Evolutionary conservation across 164 flowering plant genomes (phyloP).

Genomic region (Echeveria elegans): DNA sequence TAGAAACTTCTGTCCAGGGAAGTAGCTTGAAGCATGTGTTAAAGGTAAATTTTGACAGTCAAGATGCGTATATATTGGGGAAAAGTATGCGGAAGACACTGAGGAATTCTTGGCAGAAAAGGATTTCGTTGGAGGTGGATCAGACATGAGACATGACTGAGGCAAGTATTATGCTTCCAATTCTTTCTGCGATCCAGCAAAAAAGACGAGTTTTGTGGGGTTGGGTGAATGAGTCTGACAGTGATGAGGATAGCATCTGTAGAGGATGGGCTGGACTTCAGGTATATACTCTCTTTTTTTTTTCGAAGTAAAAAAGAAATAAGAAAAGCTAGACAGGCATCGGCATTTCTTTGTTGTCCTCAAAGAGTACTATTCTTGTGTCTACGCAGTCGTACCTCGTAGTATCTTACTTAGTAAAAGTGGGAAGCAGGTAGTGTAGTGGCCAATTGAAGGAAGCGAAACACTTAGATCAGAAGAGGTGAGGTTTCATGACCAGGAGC

Average conservation of each 20-base stretch:
- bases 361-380: too few species aligned
- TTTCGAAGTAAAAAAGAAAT: too few species aligned
- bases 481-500: too few species aligned
- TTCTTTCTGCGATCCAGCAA: conserved; percentile 36
- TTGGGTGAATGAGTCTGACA: conserved; percentile 44
- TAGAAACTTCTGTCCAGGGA: conserved; percentile 30
- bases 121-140: conserved; percentile 16
- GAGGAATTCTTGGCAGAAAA: conserved; percentile 27
- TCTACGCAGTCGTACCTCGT: too few species aligned
- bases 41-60: conserved; percentile 29
- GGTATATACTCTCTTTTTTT: too few species aligned
- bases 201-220: conserved; percentile 47
- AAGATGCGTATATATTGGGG: conserved; percentile 42
- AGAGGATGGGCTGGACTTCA: conserved; percentile 61
- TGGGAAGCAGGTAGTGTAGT: too few species aligned
- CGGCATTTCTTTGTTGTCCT: too few species aligned
- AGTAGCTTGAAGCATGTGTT: conserved; percentile 29
- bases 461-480: too few species aligned
- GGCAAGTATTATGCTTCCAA: conserved; percentile 63
- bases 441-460: too few species aligned
- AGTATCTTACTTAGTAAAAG: not conserved
- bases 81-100: conserved; percentile 14
- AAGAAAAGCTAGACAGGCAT: too few species aligned
- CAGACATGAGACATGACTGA: conserved; percentile 40
- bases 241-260: conserved; percentile 12